Conservation (phyloP, 306 rosid genomes). For the Fagus crenata region DNA sequence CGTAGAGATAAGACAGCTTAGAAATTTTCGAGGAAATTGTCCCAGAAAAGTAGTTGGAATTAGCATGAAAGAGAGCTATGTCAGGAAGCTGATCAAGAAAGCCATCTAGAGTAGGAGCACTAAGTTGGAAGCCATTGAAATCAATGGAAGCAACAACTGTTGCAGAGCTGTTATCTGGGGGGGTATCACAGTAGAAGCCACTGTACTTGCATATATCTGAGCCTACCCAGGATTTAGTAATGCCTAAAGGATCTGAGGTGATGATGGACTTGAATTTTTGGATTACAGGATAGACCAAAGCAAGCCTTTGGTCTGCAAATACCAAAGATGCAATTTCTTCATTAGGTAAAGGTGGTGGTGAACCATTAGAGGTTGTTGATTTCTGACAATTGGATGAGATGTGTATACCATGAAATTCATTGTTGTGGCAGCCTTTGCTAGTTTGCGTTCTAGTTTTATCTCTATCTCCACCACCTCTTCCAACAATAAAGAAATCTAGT, state of each 20-base stretch:
- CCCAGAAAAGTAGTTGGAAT: slow-evolving; percentile 74
- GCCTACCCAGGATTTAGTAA: slow-evolving; percentile 76
- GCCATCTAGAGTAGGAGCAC: slow-evolving; percentile 71
- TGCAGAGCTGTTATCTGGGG: slow-evolving; percentile 73
- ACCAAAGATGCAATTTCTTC: slow-evolving; percentile 28
- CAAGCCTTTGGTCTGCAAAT: slow-evolving; percentile 69
- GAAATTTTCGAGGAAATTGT: slow-evolving; percentile 55
- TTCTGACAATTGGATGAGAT: slow-evolving; percentile 15
- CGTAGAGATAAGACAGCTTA: slow-evolving; percentile 68
- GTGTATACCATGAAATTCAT: not conserved
- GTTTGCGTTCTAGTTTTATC: too few relatives aligned
- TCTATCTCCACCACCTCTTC: slow-evolving; percentile 4
- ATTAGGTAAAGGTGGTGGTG: slow-evolving; percentile 34
- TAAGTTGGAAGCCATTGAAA: slow-evolving; percentile 73
- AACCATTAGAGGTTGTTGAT: slow-evolving; percentile 7
- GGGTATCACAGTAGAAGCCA: slow-evolving; percentile 78
- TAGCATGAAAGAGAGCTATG: slow-evolving; percentile 86
- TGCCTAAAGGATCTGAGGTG: slow-evolving; percentile 64
- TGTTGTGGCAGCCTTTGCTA: slow-evolving; percentile 38
- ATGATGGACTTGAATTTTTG: slow-evolving; percentile 81
- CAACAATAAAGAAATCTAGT: not conserved
- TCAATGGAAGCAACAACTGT: slow-evolving; percentile 71
- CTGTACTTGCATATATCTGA: slow-evolving; percentile 70
- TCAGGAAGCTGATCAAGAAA: slow-evolving; percentile 79
- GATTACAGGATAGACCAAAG: slow-evolving; percentile 61